These are phyloP conservation scores for Globisporangium rhizosaccharum DNA, from an alignment of 352 stramenopile species.

Conservation along the genomic window DNA sequence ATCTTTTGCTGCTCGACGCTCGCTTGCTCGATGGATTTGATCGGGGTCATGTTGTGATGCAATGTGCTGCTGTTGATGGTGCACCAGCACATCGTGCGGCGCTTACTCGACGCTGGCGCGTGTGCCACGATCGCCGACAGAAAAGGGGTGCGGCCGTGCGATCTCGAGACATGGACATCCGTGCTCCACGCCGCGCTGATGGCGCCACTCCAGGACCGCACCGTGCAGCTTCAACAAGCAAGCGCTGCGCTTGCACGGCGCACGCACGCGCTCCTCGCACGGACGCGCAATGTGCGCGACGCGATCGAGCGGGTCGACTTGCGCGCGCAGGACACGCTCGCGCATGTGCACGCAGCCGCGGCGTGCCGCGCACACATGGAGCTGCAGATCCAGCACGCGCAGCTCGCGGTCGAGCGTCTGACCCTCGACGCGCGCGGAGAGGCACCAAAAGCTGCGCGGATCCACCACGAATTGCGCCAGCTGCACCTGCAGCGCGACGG, in stretches of 20 bases:
- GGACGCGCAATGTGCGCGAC: slow-evolving; percentile 8
- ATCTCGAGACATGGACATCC: slow-evolving; percentile 29
- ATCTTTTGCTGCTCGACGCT: too few relatives aligned
- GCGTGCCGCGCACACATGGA: slow-evolving; percentile 22
- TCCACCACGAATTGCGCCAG: slow-evolving; percentile 17
- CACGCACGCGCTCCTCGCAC: slow-evolving; percentile 12
- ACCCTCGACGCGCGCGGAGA: slow-evolving; percentile 5
- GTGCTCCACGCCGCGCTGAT: slow-evolving; percentile 24
- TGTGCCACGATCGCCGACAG: slow-evolving; percentile 23
- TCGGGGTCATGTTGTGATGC: neutral
- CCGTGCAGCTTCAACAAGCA: slow-evolving; percentile 21
- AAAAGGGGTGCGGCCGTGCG: slow-evolving; percentile 27
- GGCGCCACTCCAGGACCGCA: slow-evolving; percentile 22
- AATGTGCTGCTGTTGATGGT: neutral
- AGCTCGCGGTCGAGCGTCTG: neutral
- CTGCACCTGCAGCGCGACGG: slow-evolving; percentile 4
- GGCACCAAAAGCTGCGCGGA: slow-evolving; percentile 16
- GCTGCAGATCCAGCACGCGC: slow-evolving; percentile 18
- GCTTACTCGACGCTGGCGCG: slow-evolving; percentile 24
- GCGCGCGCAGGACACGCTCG: slow-evolving; percentile 4
- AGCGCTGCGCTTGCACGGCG: slow-evolving; percentile 11
- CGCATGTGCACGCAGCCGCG: slow-evolving; percentile 15
- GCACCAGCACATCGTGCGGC: slow-evolving; percentile 20
- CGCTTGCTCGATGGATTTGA: too few relatives aligned
- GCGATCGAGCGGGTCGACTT: slow-evolving; percentile 9